A percentile compares a stretch with the other conserved stretches of the same genome.
These are phyloP conservation scores for Moniliella sp. DNA, from an alignment of 1,284 basidiomycete species.

Conservation along the genomic window DNA sequence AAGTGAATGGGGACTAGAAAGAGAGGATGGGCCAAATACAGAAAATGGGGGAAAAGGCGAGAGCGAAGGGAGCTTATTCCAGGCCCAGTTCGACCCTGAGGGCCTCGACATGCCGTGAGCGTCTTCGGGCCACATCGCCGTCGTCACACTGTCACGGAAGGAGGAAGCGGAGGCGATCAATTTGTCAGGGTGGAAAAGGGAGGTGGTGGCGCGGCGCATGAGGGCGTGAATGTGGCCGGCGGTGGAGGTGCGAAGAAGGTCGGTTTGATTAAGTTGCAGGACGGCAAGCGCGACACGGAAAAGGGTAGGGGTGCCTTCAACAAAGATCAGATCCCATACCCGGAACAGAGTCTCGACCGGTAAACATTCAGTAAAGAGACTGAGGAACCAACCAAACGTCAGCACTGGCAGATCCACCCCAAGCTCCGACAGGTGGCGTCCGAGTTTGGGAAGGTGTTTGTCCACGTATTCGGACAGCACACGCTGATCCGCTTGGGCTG, in stretches of 20 bases:
- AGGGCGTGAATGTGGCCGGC: slow-evolving; percentile 67
- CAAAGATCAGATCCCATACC: slow-evolving; percentile 64
- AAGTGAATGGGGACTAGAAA: no score
- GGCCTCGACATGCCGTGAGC: no score
- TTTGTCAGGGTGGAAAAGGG: background rate
- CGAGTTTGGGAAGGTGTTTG: slow-evolving; percentile 53
- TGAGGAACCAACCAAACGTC: slow-evolving; percentile 94
- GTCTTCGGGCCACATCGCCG: no score
- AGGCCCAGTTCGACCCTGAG: no score
- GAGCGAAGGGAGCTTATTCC: no score
- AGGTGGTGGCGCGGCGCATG: slow-evolving; percentile 44
- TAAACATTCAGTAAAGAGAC: slow-evolving; percentile 80
- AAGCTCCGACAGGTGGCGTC: slow-evolving; percentile 52
- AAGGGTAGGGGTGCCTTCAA: slow-evolving; percentile 65
- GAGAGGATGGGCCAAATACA: no score
- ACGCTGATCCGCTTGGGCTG: slow-evolving; percentile 75
- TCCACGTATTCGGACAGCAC: slow-evolving; percentile 70
- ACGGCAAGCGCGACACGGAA: slow-evolving; percentile 74
- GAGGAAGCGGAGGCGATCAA: background rate
- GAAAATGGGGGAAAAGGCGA: no score
- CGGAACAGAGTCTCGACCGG: slow-evolving; percentile 57
- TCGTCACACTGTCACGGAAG: background rate
- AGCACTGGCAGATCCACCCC: slow-evolving; percentile 78
- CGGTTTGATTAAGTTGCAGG: slow-evolving; percentile 57
- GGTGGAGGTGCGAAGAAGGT: slow-evolving; percentile 58